A percentile compares a stretch with the other conserved stretches of the same genome.
phyloP scores from a whole-genome alignment of 176 grass and related monocot species.

The Oryza meyeriana region DNA sequence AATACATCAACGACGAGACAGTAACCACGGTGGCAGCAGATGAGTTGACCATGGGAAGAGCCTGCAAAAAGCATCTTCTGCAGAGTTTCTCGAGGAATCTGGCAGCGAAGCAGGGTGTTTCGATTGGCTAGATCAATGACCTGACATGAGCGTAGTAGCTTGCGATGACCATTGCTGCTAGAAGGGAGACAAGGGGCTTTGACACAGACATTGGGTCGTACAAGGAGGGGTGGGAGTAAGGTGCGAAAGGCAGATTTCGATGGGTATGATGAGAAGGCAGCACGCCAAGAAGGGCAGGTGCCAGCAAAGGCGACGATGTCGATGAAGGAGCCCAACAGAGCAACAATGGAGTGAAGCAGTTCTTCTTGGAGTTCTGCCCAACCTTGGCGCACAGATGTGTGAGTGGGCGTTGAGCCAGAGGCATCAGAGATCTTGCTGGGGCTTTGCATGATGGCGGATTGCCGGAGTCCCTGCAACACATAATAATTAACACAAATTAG shows the following conservation, averaged over 20 bases:
- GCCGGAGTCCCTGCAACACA: background rate
- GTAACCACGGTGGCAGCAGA: background rate
- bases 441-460: slow-evolving; percentile 12
- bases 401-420: background rate
- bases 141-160: background rate
- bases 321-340: slow-evolving; percentile 22
- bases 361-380: slow-evolving; percentile 37
- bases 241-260: background rate
- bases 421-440: background rate
- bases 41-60: slow-evolving; percentile 21
- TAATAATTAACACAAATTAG: background rate
- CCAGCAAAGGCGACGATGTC: slow-evolving; percentile 27
- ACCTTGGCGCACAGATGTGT: background rate
- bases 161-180: background rate
- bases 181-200: background rate
- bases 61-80: slow-evolving; percentile 1
- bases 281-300: slow-evolving; percentile 42
- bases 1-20: slow-evolving; percentile 25
- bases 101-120: background rate
- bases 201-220: background rate
- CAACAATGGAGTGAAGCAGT: slow-evolving; percentile 27
- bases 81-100: background rate
- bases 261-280: background rate
- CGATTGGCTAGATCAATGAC: background rate
- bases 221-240: background rate